Base-by-base conservation (phyloP, 306 rosid genomes). In the Boehmeria nivea region DNA sequence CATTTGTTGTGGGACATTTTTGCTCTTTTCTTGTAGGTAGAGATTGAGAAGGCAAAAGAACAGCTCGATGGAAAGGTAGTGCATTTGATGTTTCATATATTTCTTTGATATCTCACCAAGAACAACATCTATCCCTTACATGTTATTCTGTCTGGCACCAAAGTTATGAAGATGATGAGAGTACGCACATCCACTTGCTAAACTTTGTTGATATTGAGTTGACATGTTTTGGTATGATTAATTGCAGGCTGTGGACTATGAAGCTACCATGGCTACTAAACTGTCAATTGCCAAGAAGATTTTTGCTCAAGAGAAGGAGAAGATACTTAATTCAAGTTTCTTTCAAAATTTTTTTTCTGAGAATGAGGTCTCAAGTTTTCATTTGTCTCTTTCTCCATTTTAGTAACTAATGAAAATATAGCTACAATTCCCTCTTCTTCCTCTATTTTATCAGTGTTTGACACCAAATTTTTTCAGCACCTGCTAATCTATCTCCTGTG, bases 181-280 rank as follows among this genome's bases (percentile, higher is more conserved):
- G 10, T 37, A 6, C n/a, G 18, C 25, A 25, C 23, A 51, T 61
- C 51, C 14, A 21, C 21, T 0, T n/a, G 11, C 18, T 16, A 17
- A 18, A 44, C 20, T 11, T 40, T 21, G 18, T 25, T 43, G 9
- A 53, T 43, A 31, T 23, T 50, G 17, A 28, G 16, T 59, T 43
- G 46, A 37, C n/a, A 12, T 43, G 28, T 34, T 64, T 26, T 18
- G 59, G 45, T 51, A 31, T 70, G 54, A 26, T 38, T 62, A 50
- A 52, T 11, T 62, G 66, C 80, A 91, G 98, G 93, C 72, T 73
- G 96, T 91, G 50, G 93, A 87, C 70, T 91, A 91, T 60, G 98
- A 87, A 67, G 93, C 93, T 66, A 76, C 94, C 23, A 68, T 87
- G 89, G 68, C 79, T 48, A 68, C 83, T 60, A 91, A 91, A 72